Conservation (phyloP, 1,284 basidiomycete species). For the Sutorius eximius region DNA sequence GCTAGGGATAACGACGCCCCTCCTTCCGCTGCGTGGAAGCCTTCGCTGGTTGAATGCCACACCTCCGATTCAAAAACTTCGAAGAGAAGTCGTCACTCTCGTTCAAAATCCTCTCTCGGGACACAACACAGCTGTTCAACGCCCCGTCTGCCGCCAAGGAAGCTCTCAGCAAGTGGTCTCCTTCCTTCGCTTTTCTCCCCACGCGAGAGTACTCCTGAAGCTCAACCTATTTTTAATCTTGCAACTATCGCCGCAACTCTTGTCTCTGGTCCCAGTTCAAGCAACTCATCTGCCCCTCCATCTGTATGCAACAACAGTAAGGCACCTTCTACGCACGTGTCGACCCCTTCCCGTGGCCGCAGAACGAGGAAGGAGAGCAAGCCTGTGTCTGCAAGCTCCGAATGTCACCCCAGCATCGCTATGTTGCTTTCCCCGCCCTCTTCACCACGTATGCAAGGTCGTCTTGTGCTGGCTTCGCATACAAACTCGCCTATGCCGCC, state of each 20-base stretch:
- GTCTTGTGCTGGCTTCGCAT: conserved; percentile 2
- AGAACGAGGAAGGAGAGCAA: conserved; percentile 16
- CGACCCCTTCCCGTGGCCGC: conserved; percentile 17
- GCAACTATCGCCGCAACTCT: conserved; percentile 13
- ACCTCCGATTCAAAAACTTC: not conserved
- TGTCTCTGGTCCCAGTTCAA: conserved; percentile 3
- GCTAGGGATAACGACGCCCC: not conserved
- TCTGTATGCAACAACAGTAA: not conserved
- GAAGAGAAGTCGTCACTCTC: conserved; percentile 14
- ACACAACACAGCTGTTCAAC: not conserved
- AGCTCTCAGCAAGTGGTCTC: conserved; percentile 16
- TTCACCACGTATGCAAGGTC: conserved; percentile 13
- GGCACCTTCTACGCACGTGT: not conserved
- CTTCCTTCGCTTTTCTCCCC: conserved; percentile 18
- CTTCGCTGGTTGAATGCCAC: conserved; percentile 1
- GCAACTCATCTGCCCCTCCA: not conserved
- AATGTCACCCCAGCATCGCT: conserved; percentile 15
- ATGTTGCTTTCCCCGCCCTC: conserved; percentile 30
- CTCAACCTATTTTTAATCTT: conserved; percentile 10
- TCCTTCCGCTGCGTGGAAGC: not conserved
- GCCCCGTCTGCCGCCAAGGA: conserved; percentile 10
- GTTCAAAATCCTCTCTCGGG: conserved; percentile 20
- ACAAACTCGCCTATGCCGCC: conserved; percentile 4
- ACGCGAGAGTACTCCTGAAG: conserved; percentile 1
- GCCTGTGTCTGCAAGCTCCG: not conserved